phyloP scores from a whole-genome alignment of 805 yeast genomes.

The Saturnispora sanitii region DNA sequence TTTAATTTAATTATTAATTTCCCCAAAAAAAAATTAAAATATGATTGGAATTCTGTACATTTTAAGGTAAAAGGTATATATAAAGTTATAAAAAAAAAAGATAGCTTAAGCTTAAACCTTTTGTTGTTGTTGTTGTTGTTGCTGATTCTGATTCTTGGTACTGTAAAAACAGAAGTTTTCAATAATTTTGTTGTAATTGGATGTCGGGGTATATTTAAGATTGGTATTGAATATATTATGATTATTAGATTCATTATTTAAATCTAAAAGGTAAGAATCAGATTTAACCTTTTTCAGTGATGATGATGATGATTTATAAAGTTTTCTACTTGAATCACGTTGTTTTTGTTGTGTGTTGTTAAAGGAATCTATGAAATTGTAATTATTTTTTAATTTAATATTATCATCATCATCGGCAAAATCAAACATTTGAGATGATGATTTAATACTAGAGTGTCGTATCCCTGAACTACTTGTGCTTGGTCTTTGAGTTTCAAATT shows the following conservation, averaged over 20 bases:
- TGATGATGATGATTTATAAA: slow-evolving; percentile 9
- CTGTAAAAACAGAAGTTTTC: slow-evolving; percentile 26
- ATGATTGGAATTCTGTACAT: no score
- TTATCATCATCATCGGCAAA: slow-evolving; percentile 25
- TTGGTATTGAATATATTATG: slow-evolving; percentile 1
- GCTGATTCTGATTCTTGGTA: neutral
- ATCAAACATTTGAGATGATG: slow-evolving; percentile 11
- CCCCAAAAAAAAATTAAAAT: no score
- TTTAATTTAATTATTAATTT: no score
- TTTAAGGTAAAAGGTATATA: no score
- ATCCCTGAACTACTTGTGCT: neutral
- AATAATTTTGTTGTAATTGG: slow-evolving; percentile 17
- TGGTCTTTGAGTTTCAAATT: neutral
- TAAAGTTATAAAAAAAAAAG: no score
- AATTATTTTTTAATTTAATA: slow-evolving; percentile 23
- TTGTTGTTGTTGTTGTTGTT: neutral
- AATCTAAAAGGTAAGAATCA: slow-evolving; percentile 21
- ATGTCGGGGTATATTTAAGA: neutral
- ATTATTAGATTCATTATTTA: slow-evolving; percentile 5
- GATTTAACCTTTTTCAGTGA: slow-evolving; percentile 24
- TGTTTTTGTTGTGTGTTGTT: slow-evolving; percentile 15
- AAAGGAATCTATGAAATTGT: slow-evolving; percentile 23
- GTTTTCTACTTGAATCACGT: slow-evolving; percentile 13
- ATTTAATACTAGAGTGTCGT: neutral
- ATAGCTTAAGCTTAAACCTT: no score